Base-by-base conservation (phyloP, 139 green algal genomes). In the Coccomyxa sp. region DNA sequence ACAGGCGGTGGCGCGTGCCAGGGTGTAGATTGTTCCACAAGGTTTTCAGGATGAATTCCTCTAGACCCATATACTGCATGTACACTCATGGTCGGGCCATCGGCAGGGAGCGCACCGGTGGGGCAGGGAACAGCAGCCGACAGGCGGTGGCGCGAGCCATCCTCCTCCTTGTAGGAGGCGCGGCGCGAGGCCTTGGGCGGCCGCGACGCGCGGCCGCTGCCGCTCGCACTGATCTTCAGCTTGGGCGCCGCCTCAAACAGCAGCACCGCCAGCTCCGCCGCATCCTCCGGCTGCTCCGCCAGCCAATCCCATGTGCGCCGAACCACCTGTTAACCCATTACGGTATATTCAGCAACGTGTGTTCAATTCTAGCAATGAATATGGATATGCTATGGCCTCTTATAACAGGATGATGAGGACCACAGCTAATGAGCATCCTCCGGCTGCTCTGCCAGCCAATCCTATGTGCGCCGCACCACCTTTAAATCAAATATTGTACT, bases 251-350 rank as follows among this genome's bases (percentile, higher is more conserved):
- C 87, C 84, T 95, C 92, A 58, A 91, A 84, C 51, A 95, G 83
- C 58, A 95, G 68, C 17, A 83, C 88, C n/a, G 90, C 90, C n/a
- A 95, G 87, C 88, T 95, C 92, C 0, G 88, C 86, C 4, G 90
- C 92, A 60, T 94, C 91, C 18, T 82, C 82, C 10, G 90, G 83
- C 58, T 86, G 83, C 79, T 86, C 83, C 21, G 83, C 83, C 17
- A 86, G 79, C 83, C 83, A 86, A 27, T 83, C 83, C 31, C 76
- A 79, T 17, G 83, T 82, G 45, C 81, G 66, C 83, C 79, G 45
- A 59, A 82, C 13, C 18, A 79, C 82, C 82, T 85, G 60, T 32
- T 13, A 21, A 77, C n/a, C n/a, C n/a, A n/a, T n/a, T n/a, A n/a
- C n/a, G n/a, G n/a, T n/a, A n/a, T n/a, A n/a, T n/a, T n/a, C n/a